Evolutionary conservation across 164 flowering plant species (phyloP), one percentile per base, ranked within the genome.

Genomic region (Piper longum): DNA sequence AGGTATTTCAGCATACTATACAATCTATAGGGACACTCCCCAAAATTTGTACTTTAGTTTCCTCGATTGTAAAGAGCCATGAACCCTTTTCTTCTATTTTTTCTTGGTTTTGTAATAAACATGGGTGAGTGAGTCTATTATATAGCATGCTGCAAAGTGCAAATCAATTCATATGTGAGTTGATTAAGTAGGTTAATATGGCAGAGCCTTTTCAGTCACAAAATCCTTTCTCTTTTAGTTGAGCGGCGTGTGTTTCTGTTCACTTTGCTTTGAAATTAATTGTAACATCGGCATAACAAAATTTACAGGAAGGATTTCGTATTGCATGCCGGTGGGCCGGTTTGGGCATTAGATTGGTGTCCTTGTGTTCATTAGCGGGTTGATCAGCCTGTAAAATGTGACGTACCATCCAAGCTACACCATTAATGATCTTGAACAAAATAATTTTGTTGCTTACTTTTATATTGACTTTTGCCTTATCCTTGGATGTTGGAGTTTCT

Each of bases 341-440:
- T 89, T 56, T 95, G 96, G 95, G 91, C 87, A 62, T 70, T 95
- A 77, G 99, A 95, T 80, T 95, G 99, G 97, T 95, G 93, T 74
- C 95, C 96, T 42, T 76, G 78, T 66, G 75, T 70, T 68, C 74
- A 73, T 64, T 74, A 68, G 62, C 66, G 62, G 54, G 69, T 82
- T 57, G 76, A 73, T 16, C 52, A 48, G 77, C 63, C 39, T 55
- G 63, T 73, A 39, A 79, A 75, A 56, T 78, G 82, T 70, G 95
- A 90, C 95, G 97, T 89, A 82, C 7, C 48, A 18, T 8, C 45
- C 18, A 61, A 45, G n/a, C 16, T 40, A 19, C 19, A 57, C 7
- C 41, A 4, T 11, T 55, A 60, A 4, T 54, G 5, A 26, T 18
- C 4, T 16, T 11, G 43, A 60, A 43, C 14, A 67, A 54, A 54